These are phyloP conservation scores for Medicago ruthenica DNA, from an alignment of 306 rosid genomes.

Conservation along the genomic window DNA sequence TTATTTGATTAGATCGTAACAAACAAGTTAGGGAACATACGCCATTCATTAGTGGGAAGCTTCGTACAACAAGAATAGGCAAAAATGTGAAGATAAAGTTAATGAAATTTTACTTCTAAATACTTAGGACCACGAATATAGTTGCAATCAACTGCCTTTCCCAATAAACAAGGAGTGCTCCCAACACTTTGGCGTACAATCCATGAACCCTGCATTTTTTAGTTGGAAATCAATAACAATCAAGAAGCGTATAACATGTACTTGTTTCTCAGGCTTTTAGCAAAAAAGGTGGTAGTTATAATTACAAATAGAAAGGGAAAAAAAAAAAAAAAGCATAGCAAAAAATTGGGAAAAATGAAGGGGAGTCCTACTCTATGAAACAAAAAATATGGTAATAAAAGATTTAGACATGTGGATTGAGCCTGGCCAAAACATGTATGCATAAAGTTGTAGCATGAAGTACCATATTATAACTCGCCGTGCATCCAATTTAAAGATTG, in stretches of 20 bases:
- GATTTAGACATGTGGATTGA: not conserved
- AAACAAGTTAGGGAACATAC: slow-evolving; percentile 35
- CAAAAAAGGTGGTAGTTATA: not conserved
- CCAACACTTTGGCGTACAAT: slow-evolving; percentile 99
- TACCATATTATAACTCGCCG: not conserved
- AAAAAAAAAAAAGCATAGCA: slow-evolving; percentile 12
- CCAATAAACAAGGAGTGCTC: slow-evolving; percentile 93
- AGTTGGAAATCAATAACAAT: slow-evolving; percentile 36
- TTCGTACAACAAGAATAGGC: slow-evolving; percentile 4
- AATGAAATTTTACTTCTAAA: slow-evolving; percentile 69
- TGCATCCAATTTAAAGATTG: not conserved
- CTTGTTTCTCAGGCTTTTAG: slow-evolving; percentile 19
- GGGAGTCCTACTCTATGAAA: slow-evolving; percentile 12
- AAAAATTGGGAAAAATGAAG: slow-evolving; percentile 3
- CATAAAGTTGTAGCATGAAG: not conserved
- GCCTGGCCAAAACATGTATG: slow-evolving; percentile 1
- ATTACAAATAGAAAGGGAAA: slow-evolving; percentile 23
- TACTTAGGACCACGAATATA: slow-evolving; percentile 90
- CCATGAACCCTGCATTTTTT: slow-evolving; percentile 93
- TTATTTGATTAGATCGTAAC: slow-evolving; percentile 27
- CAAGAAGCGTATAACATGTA: not conserved
- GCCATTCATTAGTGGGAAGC: slow-evolving; percentile 36
- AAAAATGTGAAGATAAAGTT: slow-evolving; percentile 30
- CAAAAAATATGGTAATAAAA: slow-evolving; percentile 6
- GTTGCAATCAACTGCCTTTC: slow-evolving; percentile 98